phyloP scores from a whole-genome alignment of 495 filamentous ascomycete genomes.

The Tuber aestivum region DNA sequence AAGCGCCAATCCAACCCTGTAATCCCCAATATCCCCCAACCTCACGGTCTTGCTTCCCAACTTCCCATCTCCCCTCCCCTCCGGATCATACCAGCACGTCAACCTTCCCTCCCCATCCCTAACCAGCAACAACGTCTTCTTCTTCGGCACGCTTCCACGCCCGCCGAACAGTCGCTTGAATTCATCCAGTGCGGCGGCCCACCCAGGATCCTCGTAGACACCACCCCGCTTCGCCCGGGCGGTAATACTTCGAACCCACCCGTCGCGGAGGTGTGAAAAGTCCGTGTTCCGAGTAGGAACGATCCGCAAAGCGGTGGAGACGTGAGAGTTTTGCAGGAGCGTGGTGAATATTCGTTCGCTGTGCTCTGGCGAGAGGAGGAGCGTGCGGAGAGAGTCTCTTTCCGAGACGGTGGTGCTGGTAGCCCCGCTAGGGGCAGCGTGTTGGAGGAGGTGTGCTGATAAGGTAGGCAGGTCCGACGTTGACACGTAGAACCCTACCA shows the following conservation, averaged over 20 bases:
- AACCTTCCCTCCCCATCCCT: constrained; percentile 62
- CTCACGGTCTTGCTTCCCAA: constrained; percentile 46
- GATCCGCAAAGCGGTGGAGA: constrained; percentile 56
- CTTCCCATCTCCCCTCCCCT: constrained; percentile 44
- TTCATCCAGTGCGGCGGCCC: constrained; percentile 62
- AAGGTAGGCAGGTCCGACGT: constrained; percentile 63
- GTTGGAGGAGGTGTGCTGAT: constrained; percentile 52
- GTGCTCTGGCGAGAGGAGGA: not conserved
- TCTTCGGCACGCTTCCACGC: constrained; percentile 63
- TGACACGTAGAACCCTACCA: constrained; percentile 83
- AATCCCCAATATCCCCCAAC: constrained; percentile 67
- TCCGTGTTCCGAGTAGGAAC: constrained; percentile 80
- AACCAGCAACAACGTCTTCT: constrained; percentile 64
- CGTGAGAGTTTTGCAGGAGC: not conserved
- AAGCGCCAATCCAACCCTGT: constrained; percentile 69
- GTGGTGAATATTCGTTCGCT: not conserved
- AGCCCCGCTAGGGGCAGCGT: constrained; percentile 38
- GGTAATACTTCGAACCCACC: constrained; percentile 78
- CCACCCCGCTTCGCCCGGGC: constrained; percentile 54
- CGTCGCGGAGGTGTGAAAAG: constrained; percentile 84
- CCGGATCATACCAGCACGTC: constrained; percentile 60
- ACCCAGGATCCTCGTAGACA: constrained; percentile 56
- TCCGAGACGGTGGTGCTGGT: constrained; percentile 37
- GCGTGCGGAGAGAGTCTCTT: constrained; percentile 4
- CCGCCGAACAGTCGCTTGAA: constrained; percentile 76